A percentile compares a stretch with the other conserved stretches of the same genome.
These are phyloP conservation scores for Claviceps arundinis DNA, from an alignment of 2,329 filamentous ascomycete genomes.

Conservation along the genomic window DNA sequence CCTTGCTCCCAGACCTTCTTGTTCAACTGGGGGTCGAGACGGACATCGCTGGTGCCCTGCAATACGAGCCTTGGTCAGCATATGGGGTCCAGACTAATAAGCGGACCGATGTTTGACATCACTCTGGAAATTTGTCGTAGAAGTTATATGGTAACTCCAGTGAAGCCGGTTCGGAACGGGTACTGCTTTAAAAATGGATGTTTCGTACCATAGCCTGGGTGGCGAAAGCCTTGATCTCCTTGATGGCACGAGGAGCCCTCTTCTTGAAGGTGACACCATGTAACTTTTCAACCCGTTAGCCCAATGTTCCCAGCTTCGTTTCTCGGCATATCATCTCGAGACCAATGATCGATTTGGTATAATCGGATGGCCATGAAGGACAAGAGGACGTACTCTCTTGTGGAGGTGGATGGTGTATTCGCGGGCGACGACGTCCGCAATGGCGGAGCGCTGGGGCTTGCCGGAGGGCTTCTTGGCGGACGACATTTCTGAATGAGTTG, in stretches of 20 bases:
- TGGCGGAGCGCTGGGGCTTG: slow-evolving; percentile 66
- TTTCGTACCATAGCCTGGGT: slow-evolving; percentile 83
- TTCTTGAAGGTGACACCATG: slow-evolving; percentile 99
- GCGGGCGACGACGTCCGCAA: slow-evolving; percentile 96
- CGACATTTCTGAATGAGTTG: slow-evolving; percentile 25
- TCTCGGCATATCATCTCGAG: neutral
- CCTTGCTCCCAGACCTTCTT: slow-evolving; percentile 99
- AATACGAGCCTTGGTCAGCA: slow-evolving; percentile 11
- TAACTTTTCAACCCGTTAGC: slow-evolving; percentile 45
- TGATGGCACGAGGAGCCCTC: slow-evolving; percentile 94
- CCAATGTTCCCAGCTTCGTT: neutral
- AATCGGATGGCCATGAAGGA: neutral
- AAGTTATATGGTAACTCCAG: too few relatives aligned
- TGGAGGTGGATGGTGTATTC: slow-evolving; percentile 99
- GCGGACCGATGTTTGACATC: too few relatives aligned
- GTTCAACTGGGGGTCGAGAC: slow-evolving; percentile 96
- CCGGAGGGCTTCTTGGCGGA: slow-evolving; percentile 25
- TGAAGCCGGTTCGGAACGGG: too few relatives aligned
- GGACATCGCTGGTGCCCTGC: slow-evolving; percentile 92
- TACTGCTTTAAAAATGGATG: neutral
- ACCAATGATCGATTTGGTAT: neutral
- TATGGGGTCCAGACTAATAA: neutral
- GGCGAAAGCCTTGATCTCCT: slow-evolving; percentile 97
- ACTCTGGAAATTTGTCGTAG: too few relatives aligned
- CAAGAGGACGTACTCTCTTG: slow-evolving; percentile 53